These are phyloP conservation scores for Neospora caninum DNA, from an alignment of 169 alveolate species.

Conservation along the genomic window DNA sequence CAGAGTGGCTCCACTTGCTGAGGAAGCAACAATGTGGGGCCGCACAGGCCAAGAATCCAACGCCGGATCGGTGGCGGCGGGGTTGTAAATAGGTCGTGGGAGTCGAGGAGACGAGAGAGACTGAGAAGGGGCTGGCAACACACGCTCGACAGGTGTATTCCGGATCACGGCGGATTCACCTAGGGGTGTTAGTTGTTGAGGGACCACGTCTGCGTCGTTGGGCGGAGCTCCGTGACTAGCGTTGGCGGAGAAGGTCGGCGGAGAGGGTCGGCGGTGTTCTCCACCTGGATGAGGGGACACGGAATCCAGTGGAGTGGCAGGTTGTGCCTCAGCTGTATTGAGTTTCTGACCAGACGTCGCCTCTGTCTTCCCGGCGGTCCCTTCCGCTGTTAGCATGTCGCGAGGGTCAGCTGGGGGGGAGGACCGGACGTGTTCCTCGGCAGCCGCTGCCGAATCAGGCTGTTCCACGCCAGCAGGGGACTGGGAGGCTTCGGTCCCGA, in stretches of 20 bases:
- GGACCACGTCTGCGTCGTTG: background rate
- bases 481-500: no score
- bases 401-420: background rate
- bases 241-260: background rate
- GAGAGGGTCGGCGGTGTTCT: background rate
- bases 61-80: background rate
- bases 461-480: no score
- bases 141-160: no score
- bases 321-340: background rate
- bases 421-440: background rate
- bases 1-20: background rate
- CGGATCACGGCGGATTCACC: no score
- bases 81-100: background rate
- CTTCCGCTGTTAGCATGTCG: background rate
- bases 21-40: background rate
- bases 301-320: background rate
- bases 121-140: background rate
- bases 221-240: background rate
- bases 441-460: background rate
- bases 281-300: background rate
- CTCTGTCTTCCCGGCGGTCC: background rate
- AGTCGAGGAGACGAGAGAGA: background rate
- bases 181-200: background rate
- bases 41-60: background rate
- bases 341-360: background rate